Evolutionary conservation across 2,329 filamentous ascomycete species (phyloP).

Genomic region (Diaporthe sp.): DNA sequence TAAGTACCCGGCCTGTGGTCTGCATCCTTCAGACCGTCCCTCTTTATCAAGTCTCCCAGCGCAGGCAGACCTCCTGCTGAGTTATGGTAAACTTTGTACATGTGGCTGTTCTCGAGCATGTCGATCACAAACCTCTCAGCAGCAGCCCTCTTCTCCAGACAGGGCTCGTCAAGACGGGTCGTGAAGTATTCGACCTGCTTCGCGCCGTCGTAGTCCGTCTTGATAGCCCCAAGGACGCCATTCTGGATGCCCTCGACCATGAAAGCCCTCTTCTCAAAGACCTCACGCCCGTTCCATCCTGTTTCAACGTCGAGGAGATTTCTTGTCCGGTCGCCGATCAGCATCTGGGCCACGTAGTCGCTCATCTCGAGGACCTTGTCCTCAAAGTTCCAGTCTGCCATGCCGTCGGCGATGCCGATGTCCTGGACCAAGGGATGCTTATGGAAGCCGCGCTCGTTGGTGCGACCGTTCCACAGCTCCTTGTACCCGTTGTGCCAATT

Average conservation of each 20-base stretch:
- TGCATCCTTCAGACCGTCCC: slow-evolving; percentile 34
- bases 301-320: slow-evolving; percentile 7
- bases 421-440: slow-evolving; percentile 38
- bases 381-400: slow-evolving; percentile 15
- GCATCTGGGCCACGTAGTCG: slow-evolving; percentile 30
- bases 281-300: slow-evolving; percentile 4
- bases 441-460: slow-evolving; percentile 49
- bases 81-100: slow-evolving; percentile 28
- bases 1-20: slow-evolving; percentile 21
- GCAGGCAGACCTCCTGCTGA: slow-evolving; percentile 12
- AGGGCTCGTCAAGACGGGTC: neutral
- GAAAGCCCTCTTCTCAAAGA: slow-evolving; percentile 6
- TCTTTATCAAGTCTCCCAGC: slow-evolving; percentile 17
- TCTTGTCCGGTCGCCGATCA: slow-evolving; percentile 20
- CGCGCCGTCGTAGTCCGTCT: slow-evolving; percentile 25
- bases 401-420: slow-evolving; percentile 11
- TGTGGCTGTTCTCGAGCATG: slow-evolving; percentile 33
- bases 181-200: slow-evolving; percentile 33
- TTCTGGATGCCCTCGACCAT: slow-evolving; percentile 20
- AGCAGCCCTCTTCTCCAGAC: slow-evolving; percentile 26
- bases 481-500: slow-evolving; percentile 58
- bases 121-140: slow-evolving; percentile 32
- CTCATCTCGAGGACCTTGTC: slow-evolving; percentile 28
- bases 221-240: slow-evolving; percentile 3
- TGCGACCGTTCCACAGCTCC: slow-evolving; percentile 52